A percentile compares a stretch with the other conserved stretches of the same genome.
These are phyloP conservation scores for Pezicula neosporulosa DNA, from an alignment of 2,329 filamentous ascomycete genomes.

Conservation along the genomic window DNA sequence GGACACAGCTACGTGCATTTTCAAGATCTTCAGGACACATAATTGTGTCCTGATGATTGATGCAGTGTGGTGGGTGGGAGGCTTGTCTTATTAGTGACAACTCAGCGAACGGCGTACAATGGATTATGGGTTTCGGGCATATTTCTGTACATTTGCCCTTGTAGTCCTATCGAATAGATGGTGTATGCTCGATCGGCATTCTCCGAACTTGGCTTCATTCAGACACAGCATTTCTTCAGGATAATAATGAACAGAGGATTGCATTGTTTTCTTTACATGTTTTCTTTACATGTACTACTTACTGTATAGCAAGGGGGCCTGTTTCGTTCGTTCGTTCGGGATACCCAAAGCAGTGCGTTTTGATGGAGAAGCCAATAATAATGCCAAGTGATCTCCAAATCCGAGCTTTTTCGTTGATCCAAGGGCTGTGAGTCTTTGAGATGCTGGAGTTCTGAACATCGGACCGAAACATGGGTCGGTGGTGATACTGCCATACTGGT, in stretches of 20 bases:
- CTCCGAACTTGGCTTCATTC: no score
- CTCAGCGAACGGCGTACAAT: conserved; percentile 21
- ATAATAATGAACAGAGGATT: no score
- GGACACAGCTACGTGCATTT: conserved; percentile 17
- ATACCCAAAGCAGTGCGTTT: no score
- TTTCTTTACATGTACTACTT: no score
- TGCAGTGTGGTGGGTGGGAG: conserved; percentile 11
- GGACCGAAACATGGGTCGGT: background rate
- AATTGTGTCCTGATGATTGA: conserved; percentile 7
- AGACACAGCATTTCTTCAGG: no score
- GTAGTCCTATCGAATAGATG: conserved; percentile 9
- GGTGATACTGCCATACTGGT: no score
- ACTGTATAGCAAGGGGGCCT: no score
- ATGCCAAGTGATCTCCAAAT: no score
- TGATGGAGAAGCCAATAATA: no score
- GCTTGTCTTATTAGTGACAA: conserved; percentile 10
- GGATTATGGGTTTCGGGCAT: conserved; percentile 4
- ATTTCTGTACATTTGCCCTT: conserved; percentile 7
- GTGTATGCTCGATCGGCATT: background rate
- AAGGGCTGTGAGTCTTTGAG: background rate
- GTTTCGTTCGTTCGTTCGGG: no score
- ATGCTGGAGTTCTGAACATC: background rate
- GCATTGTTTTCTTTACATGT: no score
- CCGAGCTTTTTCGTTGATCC: no score
- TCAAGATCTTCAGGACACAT: background rate